These are phyloP conservation scores for Herpomyces periplanetae DNA, from an alignment of 2,329 filamentous ascomycete species.

Conservation along the genomic window DNA sequence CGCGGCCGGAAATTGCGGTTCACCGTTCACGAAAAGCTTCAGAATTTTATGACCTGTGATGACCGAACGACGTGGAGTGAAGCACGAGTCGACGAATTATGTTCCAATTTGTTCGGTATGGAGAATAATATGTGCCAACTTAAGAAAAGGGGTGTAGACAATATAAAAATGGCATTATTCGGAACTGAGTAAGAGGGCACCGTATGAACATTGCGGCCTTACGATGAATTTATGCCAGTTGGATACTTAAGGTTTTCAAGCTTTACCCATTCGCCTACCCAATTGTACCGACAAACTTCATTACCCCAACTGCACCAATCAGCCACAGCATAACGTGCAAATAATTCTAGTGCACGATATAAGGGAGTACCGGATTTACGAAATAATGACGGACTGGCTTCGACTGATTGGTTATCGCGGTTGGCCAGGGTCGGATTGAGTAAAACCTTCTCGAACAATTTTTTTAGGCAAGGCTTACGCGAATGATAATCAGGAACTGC, in stretches of 20 bases:
- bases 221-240: too few species aligned
- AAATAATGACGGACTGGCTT: too few species aligned
- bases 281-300: constrained; percentile 28
- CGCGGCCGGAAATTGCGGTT: constrained; percentile 82
- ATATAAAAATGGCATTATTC: too few species aligned
- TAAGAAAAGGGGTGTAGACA: too few species aligned
- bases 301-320: constrained; percentile 49
- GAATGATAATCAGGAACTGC: constrained; percentile 38
- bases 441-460: constrained; percentile 16
- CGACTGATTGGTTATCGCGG: too few species aligned
- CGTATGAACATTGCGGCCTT: too few species aligned
- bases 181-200: too few species aligned
- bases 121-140: too few species aligned
- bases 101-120: too few species aligned
- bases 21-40: constrained; percentile 77
- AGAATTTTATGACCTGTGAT: constrained; percentile 89
- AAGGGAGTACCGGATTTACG: too few species aligned
- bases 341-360: constrained; percentile 29
- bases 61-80: constrained; percentile 43
- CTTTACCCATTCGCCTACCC: constrained; percentile 13
- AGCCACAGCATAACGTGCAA: constrained; percentile 28
- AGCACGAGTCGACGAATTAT: too few species aligned
- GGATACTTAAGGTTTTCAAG: too few species aligned
- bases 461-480: constrained; percentile 28
- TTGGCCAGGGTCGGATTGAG: constrained; percentile 6